Base-by-base conservation (phyloP, 2,329 filamentous ascomycete species). In the Fusarium sp. region DNA sequence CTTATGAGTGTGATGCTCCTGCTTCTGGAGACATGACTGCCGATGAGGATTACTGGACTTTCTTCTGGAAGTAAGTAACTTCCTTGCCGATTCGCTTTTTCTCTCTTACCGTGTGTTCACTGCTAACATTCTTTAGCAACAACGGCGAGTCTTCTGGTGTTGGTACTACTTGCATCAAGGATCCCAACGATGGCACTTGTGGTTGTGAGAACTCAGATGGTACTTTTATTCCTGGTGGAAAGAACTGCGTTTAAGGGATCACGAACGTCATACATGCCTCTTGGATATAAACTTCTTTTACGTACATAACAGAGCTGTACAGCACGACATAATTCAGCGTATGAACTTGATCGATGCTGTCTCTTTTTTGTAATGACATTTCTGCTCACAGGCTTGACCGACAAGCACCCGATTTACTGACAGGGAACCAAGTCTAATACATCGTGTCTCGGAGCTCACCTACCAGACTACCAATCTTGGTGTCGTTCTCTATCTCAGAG, bases 191-290 rank as follows among this genome's bases (percentile, higher is more conserved):
- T 7, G 72, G 72, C 10, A 65, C 48, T 6, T 75, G 72, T 9
- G 72, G 72, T 6, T 74, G 72, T 9, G 72, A 74, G 60, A 75
- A 74, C 54, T 74, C 72, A 4, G 64, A 72, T 13, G 72, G 72
- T 9, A 63, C 46, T 6, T 75, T 74, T 9, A 46, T 74, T 21
- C 19, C 49, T 23, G 69, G 71, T 2, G 70, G 66, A 51, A 65
- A 26, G 14, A 58, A 73, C 28, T 74, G 72, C 28, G 56, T 63
- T 19, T 74, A 61, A 39, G 31, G 3, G 12, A 16, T 23, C 10
- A 14, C 21, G 5, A 23, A 6, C 8, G 18, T n/a, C 6, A n/a
- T 23, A 18, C 14, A 31, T 25, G 8, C 28, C 25, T 13, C 19
- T 37, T 19, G 43, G 19, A 48, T 34, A 50, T 50, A 31, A 12